These are phyloP conservation scores for Raphanus sativus DNA, from an alignment of 345 rosid species.

Conservation along the genomic window DNA sequence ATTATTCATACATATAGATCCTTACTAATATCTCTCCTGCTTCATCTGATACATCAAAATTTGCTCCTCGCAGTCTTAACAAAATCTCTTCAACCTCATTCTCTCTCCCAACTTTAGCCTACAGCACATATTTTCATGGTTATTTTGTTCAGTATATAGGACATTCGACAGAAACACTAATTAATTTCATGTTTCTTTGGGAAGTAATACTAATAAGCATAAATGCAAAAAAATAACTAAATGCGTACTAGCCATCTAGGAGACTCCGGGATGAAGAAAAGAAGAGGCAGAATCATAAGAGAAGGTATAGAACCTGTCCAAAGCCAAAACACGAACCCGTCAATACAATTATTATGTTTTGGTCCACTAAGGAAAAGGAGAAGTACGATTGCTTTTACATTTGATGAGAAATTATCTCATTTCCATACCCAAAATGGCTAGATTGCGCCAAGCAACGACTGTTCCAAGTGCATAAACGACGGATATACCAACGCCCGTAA, in stretches of 20 bases:
- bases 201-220: neutral
- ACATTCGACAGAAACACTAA: neutral
- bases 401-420: neutral
- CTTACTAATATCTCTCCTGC: slow-evolving; percentile 39
- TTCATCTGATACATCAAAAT: slow-evolving; percentile 35
- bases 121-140: neutral
- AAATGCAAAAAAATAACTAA: neutral
- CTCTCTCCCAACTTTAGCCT: slow-evolving; percentile 38
- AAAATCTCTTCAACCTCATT: slow-evolving; percentile 21
- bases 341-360: neutral
- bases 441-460: slow-evolving; percentile 30
- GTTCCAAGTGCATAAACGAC: slow-evolving; percentile 33
- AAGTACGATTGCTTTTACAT: neutral
- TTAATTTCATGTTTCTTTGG: neutral
- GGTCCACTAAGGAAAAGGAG: neutral
- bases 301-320: slow-evolving; percentile 32
- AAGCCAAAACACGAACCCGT: neutral
- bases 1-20: neutral
- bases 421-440: slow-evolving; percentile 33
- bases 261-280: slow-evolving; percentile 40
- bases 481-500: slow-evolving; percentile 29
- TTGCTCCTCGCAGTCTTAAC: slow-evolving; percentile 24
- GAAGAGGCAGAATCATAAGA: slow-evolving; percentile 31
- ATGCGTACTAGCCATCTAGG: slow-evolving; percentile 37
- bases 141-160: neutral